Evolutionary conservation across 1,284 basidiomycete genomes (phyloP), one percentile per base, ranked within the genome.

Genomic region (Lignosus rhinocerotis): DNA sequence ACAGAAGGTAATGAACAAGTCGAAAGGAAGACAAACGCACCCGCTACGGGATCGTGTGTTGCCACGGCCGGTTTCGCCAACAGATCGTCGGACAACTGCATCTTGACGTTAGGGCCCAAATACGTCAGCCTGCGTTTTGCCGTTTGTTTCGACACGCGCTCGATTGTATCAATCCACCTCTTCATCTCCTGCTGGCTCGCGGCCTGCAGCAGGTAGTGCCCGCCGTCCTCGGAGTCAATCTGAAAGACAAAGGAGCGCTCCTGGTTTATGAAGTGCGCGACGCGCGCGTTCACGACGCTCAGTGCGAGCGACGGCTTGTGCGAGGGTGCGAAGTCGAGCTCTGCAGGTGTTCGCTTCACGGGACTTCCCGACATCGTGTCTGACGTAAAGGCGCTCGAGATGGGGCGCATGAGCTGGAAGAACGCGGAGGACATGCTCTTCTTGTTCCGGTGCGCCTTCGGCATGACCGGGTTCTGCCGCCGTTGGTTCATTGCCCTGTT

Each of bases 141-240:
- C 48, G 88, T 87, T 53, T 80, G 81, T 65, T 85, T 86, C 33
- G 89, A 85, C 38, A 90, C 82, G 21, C 83, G 80, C 44, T 81
- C 80, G 59, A 94, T 85, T 14, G 83, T 85, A 21, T 87, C 83
- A 56, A 91, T 78, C 92, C 92, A 94, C 64, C 80, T 85, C 52
- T 72, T 78, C 83, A 90, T 86, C 62, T 92, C 90, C 32, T 77
- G 75, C 69, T 80, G 83, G 58, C 80, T 84, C 33, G 84, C 70
- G 1, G 90, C 86, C 70, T 94, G 92, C 16, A 94, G 73, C 30
- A 93, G 72, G 65, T 92, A 92, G 65, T 88, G 85, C 0, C 89
- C 90, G 5, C 92, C 92, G 68, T 94, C 92, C 69, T 94, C 92
- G 1, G 92, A 90, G 64, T 88, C 84, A 41, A 94, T 76, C 67